phyloP scores from a whole-genome alignment of 2,329 filamentous ascomycete genomes.

The Talaromyces sp. region DNA sequence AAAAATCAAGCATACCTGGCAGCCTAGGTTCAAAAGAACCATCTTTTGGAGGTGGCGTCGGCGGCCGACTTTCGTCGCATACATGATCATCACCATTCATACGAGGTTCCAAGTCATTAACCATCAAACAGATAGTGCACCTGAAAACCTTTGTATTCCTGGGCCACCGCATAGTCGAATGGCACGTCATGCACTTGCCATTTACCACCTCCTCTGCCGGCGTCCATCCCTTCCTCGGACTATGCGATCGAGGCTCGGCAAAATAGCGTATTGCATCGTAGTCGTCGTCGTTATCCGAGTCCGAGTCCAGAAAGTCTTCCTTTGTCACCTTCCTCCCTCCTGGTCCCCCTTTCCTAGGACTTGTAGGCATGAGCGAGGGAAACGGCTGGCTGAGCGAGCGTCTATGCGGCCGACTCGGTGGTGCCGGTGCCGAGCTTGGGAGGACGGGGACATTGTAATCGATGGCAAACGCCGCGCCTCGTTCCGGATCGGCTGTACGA shows the following conservation, averaged over 20 bases:
- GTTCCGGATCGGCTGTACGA: slow-evolving; percentile 11
- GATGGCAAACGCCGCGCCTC: slow-evolving; percentile 15
- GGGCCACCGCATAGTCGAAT: slow-evolving; percentile 74
- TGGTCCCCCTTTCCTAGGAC: slow-evolving; percentile 33
- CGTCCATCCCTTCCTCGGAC: slow-evolving; percentile 36
- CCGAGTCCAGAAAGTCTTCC: slow-evolving; percentile 39
- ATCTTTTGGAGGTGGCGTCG: slow-evolving; percentile 14
- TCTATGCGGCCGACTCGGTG: slow-evolving; percentile 37
- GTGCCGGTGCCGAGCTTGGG: not conserved
- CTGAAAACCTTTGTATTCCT: slow-evolving; percentile 67
- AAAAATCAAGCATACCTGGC: slow-evolving; percentile 20
- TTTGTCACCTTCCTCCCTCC: slow-evolving; percentile 46
- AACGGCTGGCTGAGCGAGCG: slow-evolving; percentile 79
- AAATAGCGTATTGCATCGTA: slow-evolving; percentile 18
- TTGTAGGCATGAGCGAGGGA: slow-evolving; percentile 62
- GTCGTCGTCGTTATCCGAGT: slow-evolving; percentile 43
- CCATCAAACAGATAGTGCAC: slow-evolving; percentile 76
- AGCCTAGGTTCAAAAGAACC: slow-evolving; percentile 10
- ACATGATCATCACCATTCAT: slow-evolving; percentile 12
- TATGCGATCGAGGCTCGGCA: slow-evolving; percentile 28
- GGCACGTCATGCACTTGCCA: slow-evolving; percentile 81
- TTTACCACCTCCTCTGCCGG: slow-evolving; percentile 57
- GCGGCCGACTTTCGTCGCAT: slow-evolving; percentile 14
- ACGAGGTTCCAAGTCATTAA: slow-evolving; percentile 67
- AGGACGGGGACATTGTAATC: slow-evolving; percentile 14